Percentiles rank a stretch among this genome's conserved stretches.
phyloP scores from a whole-genome alignment of 2,329 filamentous ascomycete species.

The Pestalotiopsis sp. region DNA sequence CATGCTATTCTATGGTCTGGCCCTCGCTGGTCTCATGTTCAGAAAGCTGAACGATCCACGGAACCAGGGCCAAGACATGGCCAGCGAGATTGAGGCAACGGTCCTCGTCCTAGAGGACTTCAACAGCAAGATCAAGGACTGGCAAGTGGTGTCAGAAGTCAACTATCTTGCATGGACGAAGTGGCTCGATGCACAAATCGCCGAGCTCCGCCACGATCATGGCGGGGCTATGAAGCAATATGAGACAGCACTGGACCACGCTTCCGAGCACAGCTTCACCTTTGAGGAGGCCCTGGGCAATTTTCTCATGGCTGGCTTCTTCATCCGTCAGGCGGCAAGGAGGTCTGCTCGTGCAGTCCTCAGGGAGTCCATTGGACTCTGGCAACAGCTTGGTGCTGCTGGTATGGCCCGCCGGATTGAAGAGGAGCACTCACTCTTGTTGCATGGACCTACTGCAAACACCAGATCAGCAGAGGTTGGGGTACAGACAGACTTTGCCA shows the following conservation, averaged over 20 bases:
- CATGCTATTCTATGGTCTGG: slow-evolving; percentile 63
- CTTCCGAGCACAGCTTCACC: slow-evolving; percentile 65
- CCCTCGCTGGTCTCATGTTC: slow-evolving; percentile 56
- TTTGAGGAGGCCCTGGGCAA: slow-evolving; percentile 76
- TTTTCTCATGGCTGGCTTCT: slow-evolving; percentile 74
- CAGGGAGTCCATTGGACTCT: slow-evolving; percentile 68
- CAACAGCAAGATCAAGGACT: slow-evolving; percentile 64
- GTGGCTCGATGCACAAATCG: slow-evolving; percentile 69
- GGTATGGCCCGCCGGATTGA: slow-evolving; percentile 72
- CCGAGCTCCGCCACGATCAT: slow-evolving; percentile 62
- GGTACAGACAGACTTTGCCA: slow-evolving; percentile 72
- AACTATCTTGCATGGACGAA: slow-evolving; percentile 75
- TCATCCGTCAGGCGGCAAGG: slow-evolving; percentile 66
- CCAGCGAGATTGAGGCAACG: slow-evolving; percentile 48
- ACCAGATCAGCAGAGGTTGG: slow-evolving; percentile 63
- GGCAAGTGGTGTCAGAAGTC: slow-evolving; percentile 65
- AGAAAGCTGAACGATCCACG: slow-evolving; percentile 52
- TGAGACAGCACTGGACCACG: slow-evolving; percentile 74
- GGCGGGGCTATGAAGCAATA: slow-evolving; percentile 65
- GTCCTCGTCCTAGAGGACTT: slow-evolving; percentile 57
- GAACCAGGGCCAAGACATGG: slow-evolving; percentile 44
- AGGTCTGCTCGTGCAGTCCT: slow-evolving; percentile 72
- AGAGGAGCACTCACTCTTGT: slow-evolving; percentile 67
- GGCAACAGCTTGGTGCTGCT: slow-evolving; percentile 68
- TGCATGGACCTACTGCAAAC: slow-evolving; percentile 64